Conservation (phyloP, 805 yeast species). For the Danielia reshetovae region DNA sequence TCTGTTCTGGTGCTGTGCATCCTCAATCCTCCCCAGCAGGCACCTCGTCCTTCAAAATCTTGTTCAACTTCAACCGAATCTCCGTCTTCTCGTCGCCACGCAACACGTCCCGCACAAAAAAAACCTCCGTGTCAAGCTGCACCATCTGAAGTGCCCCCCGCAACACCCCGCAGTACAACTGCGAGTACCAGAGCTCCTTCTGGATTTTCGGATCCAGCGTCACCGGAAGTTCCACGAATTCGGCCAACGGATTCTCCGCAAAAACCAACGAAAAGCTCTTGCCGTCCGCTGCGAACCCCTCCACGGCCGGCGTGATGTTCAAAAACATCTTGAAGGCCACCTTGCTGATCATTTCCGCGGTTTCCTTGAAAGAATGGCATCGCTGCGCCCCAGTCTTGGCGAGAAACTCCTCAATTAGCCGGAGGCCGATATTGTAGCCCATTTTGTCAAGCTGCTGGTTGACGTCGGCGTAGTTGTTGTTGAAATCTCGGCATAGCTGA, state of each 20-base stretch:
- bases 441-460: slow-evolving; percentile 81
- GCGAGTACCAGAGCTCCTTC: slow-evolving; percentile 87
- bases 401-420: slow-evolving; percentile 88
- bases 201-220: slow-evolving; percentile 61
- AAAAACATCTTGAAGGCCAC: slow-evolving; percentile 89
- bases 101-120: slow-evolving; percentile 72
- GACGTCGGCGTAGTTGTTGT: slow-evolving; percentile 71
- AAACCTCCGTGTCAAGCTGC: slow-evolving; percentile 83
- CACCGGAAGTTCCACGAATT: slow-evolving; percentile 86
- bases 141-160: slow-evolving; percentile 95
- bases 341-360: slow-evolving; percentile 81
- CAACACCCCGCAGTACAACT: slow-evolving; percentile 82
- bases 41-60: slow-evolving; percentile 83
- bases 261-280: slow-evolving; percentile 70
- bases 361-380: slow-evolving; percentile 74
- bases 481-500: slow-evolving; percentile 81
- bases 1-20: no score
- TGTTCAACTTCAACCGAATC: slow-evolving; percentile 64
- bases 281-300: slow-evolving; percentile 73
- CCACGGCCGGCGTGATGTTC: slow-evolving; percentile 71
- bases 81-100: slow-evolving; percentile 84
- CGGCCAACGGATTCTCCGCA: slow-evolving; percentile 86
- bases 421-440: slow-evolving; percentile 93
- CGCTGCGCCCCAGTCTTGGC: slow-evolving; percentile 85
- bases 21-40: slow-evolving; percentile 90